Conservation (phyloP, 83 land plant species). For the Thuja plicata region DNA sequence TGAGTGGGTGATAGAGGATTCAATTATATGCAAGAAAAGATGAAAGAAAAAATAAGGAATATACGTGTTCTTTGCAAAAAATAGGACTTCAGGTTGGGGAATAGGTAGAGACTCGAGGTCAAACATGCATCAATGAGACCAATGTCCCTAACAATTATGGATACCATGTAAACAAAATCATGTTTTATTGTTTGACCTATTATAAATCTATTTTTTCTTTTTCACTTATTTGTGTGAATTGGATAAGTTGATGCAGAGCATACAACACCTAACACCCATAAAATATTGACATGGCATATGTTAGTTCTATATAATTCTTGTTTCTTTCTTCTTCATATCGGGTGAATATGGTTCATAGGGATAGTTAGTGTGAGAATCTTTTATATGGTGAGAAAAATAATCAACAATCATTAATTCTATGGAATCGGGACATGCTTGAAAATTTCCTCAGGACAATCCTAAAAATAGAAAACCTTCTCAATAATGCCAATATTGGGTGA, state of each 20-base stretch:
- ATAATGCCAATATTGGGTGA: not conserved
- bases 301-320: not conserved
- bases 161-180: not conserved
- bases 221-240: not conserved
- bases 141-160: not conserved
- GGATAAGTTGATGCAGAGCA: not conserved
- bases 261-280: not conserved
- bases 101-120: not conserved
- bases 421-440: not conserved
- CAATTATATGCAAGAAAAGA: conserved; percentile 1
- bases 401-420: not conserved
- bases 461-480: not conserved
- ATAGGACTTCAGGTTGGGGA: not conserved
- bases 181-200: not conserved
- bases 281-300: not conserved
- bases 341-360: not conserved
- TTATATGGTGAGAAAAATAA: not conserved
- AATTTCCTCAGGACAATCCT: not conserved
- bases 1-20: not conserved
- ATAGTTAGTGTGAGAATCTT: not conserved
- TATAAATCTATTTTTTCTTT: not conserved
- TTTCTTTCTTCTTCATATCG: not conserved
- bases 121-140: not conserved
- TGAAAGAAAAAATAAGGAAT: not conserved
- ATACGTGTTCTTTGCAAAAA: not conserved